These are phyloP conservation scores for Alternaria arborescens DNA, from an alignment of 2,329 filamentous ascomycete genomes.

Conservation along the genomic window DNA sequence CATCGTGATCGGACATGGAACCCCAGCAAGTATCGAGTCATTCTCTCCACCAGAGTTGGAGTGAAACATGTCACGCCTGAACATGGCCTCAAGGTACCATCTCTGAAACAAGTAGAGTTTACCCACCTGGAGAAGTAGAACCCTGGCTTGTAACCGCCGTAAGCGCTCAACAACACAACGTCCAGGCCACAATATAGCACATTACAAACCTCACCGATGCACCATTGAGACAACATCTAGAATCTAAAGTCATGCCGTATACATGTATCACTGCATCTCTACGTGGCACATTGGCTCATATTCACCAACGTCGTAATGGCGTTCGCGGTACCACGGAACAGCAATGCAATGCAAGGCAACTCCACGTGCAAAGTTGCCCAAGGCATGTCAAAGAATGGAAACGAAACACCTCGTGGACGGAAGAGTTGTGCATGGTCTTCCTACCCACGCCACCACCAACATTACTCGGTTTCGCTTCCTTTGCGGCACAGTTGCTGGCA, in stretches of 20 bases:
- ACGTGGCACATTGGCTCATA: background rate
- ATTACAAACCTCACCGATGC: background rate
- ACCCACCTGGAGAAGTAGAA: background rate
- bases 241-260: background rate
- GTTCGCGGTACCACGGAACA: background rate
- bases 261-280: background rate
- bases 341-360: conserved; percentile 4
- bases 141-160: background rate
- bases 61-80: conserved; percentile 7
- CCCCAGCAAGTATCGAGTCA: background rate
- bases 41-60: background rate
- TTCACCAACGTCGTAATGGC: background rate
- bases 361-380: background rate
- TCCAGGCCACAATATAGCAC: background rate
- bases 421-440: background rate
- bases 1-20: background rate
- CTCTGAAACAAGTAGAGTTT: conserved; percentile 1
- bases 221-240: too few relatives aligned
- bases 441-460: conserved; percentile 1
- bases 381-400: background rate
- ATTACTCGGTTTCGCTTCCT: conserved; percentile 1
- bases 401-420: background rate
- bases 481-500: conserved; percentile 3
- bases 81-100: background rate
- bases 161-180: background rate